These are phyloP conservation scores for Microstroma glucosiphilum DNA, from an alignment of 1,284 basidiomycete species.

Conservation along the genomic window DNA sequence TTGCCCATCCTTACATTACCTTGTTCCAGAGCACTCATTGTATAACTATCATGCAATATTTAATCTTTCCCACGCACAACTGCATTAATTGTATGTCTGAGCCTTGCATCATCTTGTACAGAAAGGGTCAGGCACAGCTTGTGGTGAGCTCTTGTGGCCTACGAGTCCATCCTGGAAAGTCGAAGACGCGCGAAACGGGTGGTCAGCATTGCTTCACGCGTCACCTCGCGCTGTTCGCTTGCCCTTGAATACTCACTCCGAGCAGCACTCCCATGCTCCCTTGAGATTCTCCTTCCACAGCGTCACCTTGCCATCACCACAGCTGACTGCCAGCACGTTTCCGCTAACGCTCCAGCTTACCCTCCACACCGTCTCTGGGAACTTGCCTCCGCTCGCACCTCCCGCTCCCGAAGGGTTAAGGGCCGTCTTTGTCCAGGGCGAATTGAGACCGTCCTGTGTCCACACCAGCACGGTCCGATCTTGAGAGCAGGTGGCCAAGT, in stretches of 20 bases:
- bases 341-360: slow-evolving; percentile 95
- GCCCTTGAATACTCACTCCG: background rate
- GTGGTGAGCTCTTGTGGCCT: background rate
- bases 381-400: slow-evolving; percentile 23
- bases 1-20: no score
- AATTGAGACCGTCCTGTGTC: slow-evolving; percentile 73
- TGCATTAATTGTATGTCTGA: no score
- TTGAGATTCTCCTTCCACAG: slow-evolving; percentile 97
- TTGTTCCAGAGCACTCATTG: no score
- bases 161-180: slow-evolving; percentile 4
- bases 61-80: no score
- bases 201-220: background rate
- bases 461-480: slow-evolving; percentile 83
- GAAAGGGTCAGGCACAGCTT: no score
- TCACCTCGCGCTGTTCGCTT: background rate
- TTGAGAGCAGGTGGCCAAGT: slow-evolving; percentile 91
- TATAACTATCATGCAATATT: no score
- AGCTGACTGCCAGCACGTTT: slow-evolving; percentile 91
- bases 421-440: slow-evolving; percentile 76
- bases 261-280: slow-evolving; percentile 77
- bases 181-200: background rate
- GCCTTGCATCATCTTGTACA: no score
- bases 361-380: slow-evolving; percentile 68
- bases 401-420: slow-evolving; percentile 63
- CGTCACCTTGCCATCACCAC: slow-evolving; percentile 94